These are phyloP conservation scores for Gnomoniopsis smithogilvyi DNA, from an alignment of 2,329 filamentous ascomycete genomes.

Conservation along the genomic window DNA sequence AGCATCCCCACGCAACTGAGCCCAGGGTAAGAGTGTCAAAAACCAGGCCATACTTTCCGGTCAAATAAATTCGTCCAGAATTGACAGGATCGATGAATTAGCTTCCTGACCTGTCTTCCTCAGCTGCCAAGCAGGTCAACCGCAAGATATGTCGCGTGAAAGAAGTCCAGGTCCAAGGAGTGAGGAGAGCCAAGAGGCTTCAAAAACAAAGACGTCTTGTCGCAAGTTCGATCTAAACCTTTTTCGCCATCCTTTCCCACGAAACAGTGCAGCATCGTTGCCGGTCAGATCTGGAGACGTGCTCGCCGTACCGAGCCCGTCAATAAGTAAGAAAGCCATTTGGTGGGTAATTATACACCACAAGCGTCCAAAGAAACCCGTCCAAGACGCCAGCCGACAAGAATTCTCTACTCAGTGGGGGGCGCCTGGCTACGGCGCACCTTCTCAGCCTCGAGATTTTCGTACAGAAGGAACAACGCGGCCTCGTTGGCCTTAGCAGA, in stretches of 20 bases:
- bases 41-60: not conserved
- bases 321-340: conserved; percentile 38
- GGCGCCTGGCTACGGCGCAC: conserved; percentile 87
- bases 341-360: conserved; percentile 14
- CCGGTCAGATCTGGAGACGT: conserved; percentile 58
- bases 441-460: conserved; percentile 99
- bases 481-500: conserved; percentile 92
- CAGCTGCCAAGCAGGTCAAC: conserved; percentile 11
- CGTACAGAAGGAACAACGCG: conserved; percentile 92
- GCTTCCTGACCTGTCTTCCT: conserved; percentile 2
- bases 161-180: conserved; percentile 31
- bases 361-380: conserved; percentile 12
- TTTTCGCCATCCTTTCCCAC: conserved; percentile 38
- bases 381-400: conserved; percentile 14
- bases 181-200: conserved; percentile 30
- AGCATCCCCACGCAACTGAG: conserved; percentile 4
- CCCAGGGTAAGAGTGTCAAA: conserved; percentile 8
- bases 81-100: conserved; percentile 7
- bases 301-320: conserved; percentile 48
- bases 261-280: conserved; percentile 57
- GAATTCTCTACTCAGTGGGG: conserved; percentile 43
- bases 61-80: conserved; percentile 16
- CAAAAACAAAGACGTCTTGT: conserved; percentile 24
- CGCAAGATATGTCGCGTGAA: conserved; percentile 28
- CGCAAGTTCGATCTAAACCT: conserved; percentile 41